Conservation (phyloP, 140 eudicot species). For the Erigeron philadelphicus region DNA sequence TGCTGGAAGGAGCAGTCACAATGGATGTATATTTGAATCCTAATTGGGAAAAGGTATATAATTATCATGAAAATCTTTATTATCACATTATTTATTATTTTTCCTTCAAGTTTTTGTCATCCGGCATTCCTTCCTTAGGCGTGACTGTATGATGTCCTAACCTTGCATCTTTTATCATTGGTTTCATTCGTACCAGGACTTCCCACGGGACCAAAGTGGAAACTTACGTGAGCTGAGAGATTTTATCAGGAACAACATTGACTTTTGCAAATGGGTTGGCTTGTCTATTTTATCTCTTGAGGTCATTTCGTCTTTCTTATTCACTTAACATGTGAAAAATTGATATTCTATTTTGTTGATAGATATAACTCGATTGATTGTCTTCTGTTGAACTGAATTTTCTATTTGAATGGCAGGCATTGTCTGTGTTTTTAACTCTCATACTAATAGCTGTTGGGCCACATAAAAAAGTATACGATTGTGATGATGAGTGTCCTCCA, state of each 20-base stretch:
- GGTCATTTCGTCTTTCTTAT: not conserved
- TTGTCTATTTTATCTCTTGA: constrained; percentile 44
- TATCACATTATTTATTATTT: not conserved
- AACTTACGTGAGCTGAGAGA: constrained; percentile 40
- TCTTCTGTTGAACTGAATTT: not conserved
- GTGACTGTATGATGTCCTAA: too few relatives aligned
- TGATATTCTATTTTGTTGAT: not conserved
- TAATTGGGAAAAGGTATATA: constrained; percentile 57
- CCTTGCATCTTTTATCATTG: not conserved
- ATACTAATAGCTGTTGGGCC: constrained; percentile 66
- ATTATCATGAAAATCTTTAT: not conserved
- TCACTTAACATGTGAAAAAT: not conserved
- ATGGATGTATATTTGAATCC: constrained; percentile 54
- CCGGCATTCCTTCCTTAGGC: not conserved
- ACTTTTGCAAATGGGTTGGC: constrained; percentile 64
- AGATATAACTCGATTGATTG: not conserved
- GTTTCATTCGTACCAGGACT: constrained; percentile 42
- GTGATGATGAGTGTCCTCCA: constrained; percentile 58
- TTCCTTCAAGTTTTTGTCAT: not conserved
- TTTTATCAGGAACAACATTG: constrained; percentile 48
- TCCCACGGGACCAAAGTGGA: constrained; percentile 56
- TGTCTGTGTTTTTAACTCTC: constrained; percentile 48
- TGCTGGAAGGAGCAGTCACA: constrained; percentile 63
- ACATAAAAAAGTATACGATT: constrained; percentile 41
- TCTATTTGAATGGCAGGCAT: constrained; percentile 29